Base-by-base conservation (phyloP, 2,329 filamentous ascomycete species). In the Monosporascus sp. region DNA sequence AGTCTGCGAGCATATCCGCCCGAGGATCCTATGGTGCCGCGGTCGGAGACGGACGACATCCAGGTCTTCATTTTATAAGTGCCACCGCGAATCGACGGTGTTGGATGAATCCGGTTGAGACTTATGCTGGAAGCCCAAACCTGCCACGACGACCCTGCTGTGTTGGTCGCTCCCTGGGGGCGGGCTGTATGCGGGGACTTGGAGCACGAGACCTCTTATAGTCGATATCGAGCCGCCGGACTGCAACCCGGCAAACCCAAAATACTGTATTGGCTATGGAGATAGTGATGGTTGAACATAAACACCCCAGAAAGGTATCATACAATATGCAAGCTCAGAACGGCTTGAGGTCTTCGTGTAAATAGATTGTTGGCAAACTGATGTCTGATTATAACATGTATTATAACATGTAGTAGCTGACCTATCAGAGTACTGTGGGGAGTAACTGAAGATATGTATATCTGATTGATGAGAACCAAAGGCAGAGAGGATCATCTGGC, bases 1-100 rank as follows among this genome's bases (percentile, higher is more conserved):
- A 65, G 48, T 37, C 54, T 62, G 50, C 59, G 59, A 46, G 54
- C 54, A 45, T 60, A 56, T 11, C 51, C 53, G 36, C 58, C 57
- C 17, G 59, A 38, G 3, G 53, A 49, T 25, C 50, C n/a, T 20
- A 49, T 41, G 8, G 49, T 57, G 57, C 59, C 57, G 27, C 49
- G 46, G 27, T 49, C 51, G 24, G 57, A 53, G 18, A 31, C 47
- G 9, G 57, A 56, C 7, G 58, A 48, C 57, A 62, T 62, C 18
- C 22, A 20, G 17, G 43, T n/a, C 5, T 46, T 22, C 25, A 20
- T 20, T 48, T 8, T 5, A 24, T 27, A 31, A n/a, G 11, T 9
- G 9, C 11, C 31, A 5, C 31, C 9, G 31, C 11, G 3, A 35
- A 35, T 35, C 11, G 31, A 14, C 31, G 31, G 9, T 35, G 4